Evolutionary conservation across 495 filamentous ascomycete species (phyloP).

Genomic region (Aspergillus indologenus): DNA sequence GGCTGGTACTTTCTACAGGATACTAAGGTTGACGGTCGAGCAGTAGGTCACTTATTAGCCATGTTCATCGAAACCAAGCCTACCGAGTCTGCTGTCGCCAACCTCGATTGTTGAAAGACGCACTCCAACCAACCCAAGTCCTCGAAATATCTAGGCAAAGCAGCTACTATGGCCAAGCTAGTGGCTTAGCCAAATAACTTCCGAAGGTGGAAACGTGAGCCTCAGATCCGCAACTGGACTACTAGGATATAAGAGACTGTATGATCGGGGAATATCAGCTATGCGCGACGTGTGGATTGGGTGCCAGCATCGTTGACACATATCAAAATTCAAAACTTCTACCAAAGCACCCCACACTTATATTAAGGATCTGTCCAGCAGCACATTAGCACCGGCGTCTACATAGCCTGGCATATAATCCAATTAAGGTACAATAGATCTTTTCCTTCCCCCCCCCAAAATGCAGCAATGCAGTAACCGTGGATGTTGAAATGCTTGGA

Average conservation of each 20-base stretch:
- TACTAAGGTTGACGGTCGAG: background rate
- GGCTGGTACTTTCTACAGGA: background rate
- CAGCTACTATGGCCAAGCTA: too few species aligned
- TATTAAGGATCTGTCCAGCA: slow-evolving; percentile 1
- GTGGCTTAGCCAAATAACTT: too few species aligned
- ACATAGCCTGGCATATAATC: background rate
- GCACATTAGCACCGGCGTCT: background rate
- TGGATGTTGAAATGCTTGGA: slow-evolving; percentile 6
- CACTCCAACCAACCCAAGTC: too few species aligned
- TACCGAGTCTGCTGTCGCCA: background rate
- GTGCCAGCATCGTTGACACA: background rate
- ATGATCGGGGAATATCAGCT: too few species aligned
- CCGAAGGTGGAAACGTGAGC: too few species aligned
- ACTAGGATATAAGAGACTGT: too few species aligned
- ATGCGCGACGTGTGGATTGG: too few species aligned
- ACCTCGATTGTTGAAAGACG: too few species aligned
- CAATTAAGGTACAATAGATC: slow-evolving; percentile 4
- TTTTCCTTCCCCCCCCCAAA: slow-evolving; percentile 4
- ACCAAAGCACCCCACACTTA: background rate
- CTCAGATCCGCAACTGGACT: too few species aligned
- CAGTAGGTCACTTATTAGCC: too few species aligned
- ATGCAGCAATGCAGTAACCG: slow-evolving; percentile 12
- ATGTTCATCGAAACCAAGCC: too few species aligned
- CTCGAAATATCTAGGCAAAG: too few species aligned
- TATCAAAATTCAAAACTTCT: background rate